Evolutionary conservation across 805 yeast genomes (phyloP), one percentile per base, ranked within the genome.

Genomic region (Starmerella apis): DNA sequence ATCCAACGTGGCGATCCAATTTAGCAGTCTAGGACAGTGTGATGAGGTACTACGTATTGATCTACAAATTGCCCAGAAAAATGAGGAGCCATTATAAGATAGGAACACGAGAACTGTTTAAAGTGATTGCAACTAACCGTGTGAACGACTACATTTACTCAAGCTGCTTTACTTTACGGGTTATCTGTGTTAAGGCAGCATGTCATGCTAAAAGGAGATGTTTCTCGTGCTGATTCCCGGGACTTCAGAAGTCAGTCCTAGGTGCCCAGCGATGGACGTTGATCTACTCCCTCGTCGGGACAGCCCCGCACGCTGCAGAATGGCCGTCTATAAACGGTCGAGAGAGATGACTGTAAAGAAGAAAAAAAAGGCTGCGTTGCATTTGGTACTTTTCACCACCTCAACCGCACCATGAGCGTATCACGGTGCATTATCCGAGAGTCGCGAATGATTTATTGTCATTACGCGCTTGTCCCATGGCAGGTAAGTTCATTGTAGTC

Each of bases 401-500:
- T 18, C 35, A 18, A 9, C 35, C 35, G 10, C 22, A 5, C 16
- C 6, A 7, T 32, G 41, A 5, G 14, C 44, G 44, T 41, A 41
- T 27, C 44, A 41, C 44, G 44, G 23, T 9, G 22, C 43, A 9
- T 14, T 9, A 5, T 31, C 16, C 31, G 31, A 27, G 13, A n/a
- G 23, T 39, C 25, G 43, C 22, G n/a, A 39, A 9, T 7, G n/a
- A n/a, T n/a, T n/a, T n/a, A n/a, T n/a, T n/a, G n/a, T n/a, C n/a
- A n/a, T n/a, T n/a, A n/a, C n/a, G n/a, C n/a, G n/a, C n/a, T n/a
- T n/a, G n/a, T n/a, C n/a, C n/a, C 16, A 51, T 50, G 59, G 54
- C 96, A 54, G 97, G 96, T 2, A 72, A 75, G 42, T 68, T 92
- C 33, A 81, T 92, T 20, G 75, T 86, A 1, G 72, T 92, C 2